phyloP scores from a whole-genome alignment of 169 alveolate genomes.

The Plasmodium cynomolgi region DNA sequence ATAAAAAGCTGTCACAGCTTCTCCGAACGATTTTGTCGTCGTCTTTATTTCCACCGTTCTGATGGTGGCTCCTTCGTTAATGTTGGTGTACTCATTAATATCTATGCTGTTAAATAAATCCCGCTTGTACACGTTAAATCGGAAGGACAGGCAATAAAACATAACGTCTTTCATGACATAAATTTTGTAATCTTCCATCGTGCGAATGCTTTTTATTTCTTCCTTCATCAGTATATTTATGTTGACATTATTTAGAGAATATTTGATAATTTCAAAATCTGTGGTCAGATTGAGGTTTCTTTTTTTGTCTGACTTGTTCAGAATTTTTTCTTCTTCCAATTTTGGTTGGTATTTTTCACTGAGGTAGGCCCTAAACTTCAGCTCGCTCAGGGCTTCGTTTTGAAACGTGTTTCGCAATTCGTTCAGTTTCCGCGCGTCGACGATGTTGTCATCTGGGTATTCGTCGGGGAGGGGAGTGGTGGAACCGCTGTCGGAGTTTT shows the following conservation, averaged over 20 bases:
- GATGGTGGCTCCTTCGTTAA: conserved; percentile 76
- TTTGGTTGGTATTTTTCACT: conserved; percentile 31
- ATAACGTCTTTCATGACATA: conserved; percentile 79
- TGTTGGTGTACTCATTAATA: conserved; percentile 78
- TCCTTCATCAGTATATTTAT: conserved; percentile 74
- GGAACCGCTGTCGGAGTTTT: background rate
- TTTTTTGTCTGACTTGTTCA: conserved; percentile 29
- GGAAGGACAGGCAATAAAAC: conserved; percentile 78
- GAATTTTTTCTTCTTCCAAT: conserved; percentile 58
- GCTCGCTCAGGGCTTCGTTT: conserved; percentile 36
- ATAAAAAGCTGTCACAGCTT: conserved; percentile 34
- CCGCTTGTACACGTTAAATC: conserved; percentile 75
- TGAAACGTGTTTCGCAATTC: conserved; percentile 16
- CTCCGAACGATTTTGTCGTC: conserved; percentile 17
- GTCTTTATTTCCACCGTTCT: conserved; percentile 69
- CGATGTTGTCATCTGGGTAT: conserved; percentile 47
- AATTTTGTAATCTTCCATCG: conserved; percentile 70
- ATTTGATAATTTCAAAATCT: conserved; percentile 33
- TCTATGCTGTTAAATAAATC: conserved; percentile 71
- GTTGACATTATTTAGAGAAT: conserved; percentile 66
- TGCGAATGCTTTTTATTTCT: conserved; percentile 57
- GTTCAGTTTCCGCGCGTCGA: conserved; percentile 37
- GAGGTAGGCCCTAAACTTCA: conserved; percentile 29
- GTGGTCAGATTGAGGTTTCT: conserved; percentile 52
- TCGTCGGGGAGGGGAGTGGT: background rate